Percentiles rank a stretch among this genome's conserved stretches.
Evolutionary conservation across 2,329 filamentous ascomycete genomes (phyloP).

Genomic region (Colletotrichum sp.): DNA sequence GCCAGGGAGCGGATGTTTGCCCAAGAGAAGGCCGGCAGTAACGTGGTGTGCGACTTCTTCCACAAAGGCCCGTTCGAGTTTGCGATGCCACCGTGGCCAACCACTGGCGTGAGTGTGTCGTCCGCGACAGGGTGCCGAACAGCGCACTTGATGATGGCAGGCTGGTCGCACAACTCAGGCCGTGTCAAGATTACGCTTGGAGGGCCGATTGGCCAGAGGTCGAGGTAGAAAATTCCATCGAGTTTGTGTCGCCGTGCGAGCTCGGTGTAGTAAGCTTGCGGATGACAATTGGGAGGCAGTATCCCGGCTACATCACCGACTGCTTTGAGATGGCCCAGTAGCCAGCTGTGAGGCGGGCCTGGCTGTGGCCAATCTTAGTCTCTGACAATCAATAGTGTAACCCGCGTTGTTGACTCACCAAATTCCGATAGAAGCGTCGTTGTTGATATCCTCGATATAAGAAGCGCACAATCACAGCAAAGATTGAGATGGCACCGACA

Average conservation of each 20-base stretch:
- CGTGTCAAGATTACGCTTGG: background rate
- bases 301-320: background rate
- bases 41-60: background rate
- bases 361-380: background rate
- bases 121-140: background rate
- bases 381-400: fast-evolving
- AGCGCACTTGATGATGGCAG: background rate
- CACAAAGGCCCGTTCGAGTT: background rate
- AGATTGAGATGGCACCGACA: background rate
- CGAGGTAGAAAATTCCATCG: background rate
- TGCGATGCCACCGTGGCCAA: background rate
- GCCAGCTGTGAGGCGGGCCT: background rate
- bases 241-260: background rate
- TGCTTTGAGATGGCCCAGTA: background rate
- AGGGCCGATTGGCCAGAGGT: background rate
- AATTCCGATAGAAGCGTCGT: background rate
- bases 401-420: background rate
- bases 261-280: background rate
- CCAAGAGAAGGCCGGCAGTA: background rate
- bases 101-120: background rate
- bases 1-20: background rate
- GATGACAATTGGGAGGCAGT: background rate
- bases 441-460: background rate
- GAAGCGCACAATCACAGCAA: background rate
- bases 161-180: background rate